Conservation (phyloP, 352 stramenopile species). For the Phytophthora sojae region DNA sequence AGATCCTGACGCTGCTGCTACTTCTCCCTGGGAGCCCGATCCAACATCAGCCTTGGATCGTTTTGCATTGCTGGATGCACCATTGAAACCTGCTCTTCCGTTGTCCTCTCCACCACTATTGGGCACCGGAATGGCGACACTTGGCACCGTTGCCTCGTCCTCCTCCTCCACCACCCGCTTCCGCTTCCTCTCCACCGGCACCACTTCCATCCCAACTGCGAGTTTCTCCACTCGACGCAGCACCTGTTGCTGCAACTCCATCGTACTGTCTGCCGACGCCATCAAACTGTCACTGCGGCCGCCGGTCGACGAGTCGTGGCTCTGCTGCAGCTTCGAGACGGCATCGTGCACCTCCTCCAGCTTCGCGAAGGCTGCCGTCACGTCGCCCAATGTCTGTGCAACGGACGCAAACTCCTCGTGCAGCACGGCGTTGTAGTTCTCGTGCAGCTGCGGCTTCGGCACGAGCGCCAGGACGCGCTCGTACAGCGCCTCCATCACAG, state of each 20-base stretch:
- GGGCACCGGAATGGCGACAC: too few relatives aligned
- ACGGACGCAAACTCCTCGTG: slow-evolving; percentile 7
- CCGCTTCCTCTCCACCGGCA: neutral
- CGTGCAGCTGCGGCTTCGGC: neutral
- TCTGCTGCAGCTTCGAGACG: slow-evolving; percentile 19
- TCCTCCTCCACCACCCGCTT: too few relatives aligned
- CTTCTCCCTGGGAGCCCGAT: too few relatives aligned
- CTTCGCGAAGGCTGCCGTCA: slow-evolving; percentile 12
- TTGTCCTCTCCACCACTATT: too few relatives aligned
- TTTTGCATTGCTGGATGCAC: too few relatives aligned
- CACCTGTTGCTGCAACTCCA: neutral
- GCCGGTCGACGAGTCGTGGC: neutral
- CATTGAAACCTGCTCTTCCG: too few relatives aligned
- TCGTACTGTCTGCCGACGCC: neutral
- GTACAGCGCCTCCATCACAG: slow-evolving; percentile 4
- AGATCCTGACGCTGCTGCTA: neutral
- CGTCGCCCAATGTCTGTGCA: neutral
- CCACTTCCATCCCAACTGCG: neutral
- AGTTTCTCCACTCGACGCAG: neutral
- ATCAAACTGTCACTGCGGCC: slow-evolving; percentile 8
- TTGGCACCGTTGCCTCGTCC: too few relatives aligned
- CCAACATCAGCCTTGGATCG: too few relatives aligned
- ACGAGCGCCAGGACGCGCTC: slow-evolving; percentile 15
- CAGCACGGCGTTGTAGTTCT: slow-evolving; percentile 11
- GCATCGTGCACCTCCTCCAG: slow-evolving; percentile 22